Percentiles rank a stretch among this genome's conserved stretches.
Conservation (phyloP, 2,329 filamentous ascomycete species). For the Trichocomaceae sp. region DNA sequence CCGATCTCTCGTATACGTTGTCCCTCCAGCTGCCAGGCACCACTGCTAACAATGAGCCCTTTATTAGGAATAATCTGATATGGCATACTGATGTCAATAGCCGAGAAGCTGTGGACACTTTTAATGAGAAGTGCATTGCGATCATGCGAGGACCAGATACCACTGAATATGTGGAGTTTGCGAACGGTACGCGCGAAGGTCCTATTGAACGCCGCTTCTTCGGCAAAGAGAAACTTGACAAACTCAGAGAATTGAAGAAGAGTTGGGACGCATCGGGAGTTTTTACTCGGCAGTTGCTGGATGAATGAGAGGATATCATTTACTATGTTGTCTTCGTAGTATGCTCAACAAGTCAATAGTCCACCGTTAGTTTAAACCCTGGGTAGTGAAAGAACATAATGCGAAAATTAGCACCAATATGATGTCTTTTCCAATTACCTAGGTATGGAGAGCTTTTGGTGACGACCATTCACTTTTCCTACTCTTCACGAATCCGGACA, state of each 20-base stretch:
- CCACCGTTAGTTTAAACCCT: background rate
- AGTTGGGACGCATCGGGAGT: background rate
- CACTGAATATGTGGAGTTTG: conserved; percentile 4
- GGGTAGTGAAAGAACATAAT: background rate
- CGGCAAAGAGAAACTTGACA: background rate
- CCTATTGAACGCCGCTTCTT: conserved; percentile 9
- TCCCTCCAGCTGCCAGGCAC: no score
- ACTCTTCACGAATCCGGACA: no score
- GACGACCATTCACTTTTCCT: no score
- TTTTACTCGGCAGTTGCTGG: background rate
- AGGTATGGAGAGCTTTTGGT: no score
- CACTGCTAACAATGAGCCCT: background rate
- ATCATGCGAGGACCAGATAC: conserved; percentile 12
- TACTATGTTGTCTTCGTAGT: background rate
- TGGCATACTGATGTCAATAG: background rate
- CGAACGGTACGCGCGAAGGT: conserved; percentile 12
- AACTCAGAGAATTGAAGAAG: background rate
- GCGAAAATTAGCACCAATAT: no score
- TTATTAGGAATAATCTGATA: background rate
- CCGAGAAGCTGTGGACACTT: background rate
- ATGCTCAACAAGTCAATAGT: background rate
- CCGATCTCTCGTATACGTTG: background rate
- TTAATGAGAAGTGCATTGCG: background rate
- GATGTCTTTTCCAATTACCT: no score
- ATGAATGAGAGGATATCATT: background rate